Conservation (phyloP, 2,329 filamentous ascomycete genomes). For the Hypoxylon sp. region DNA sequence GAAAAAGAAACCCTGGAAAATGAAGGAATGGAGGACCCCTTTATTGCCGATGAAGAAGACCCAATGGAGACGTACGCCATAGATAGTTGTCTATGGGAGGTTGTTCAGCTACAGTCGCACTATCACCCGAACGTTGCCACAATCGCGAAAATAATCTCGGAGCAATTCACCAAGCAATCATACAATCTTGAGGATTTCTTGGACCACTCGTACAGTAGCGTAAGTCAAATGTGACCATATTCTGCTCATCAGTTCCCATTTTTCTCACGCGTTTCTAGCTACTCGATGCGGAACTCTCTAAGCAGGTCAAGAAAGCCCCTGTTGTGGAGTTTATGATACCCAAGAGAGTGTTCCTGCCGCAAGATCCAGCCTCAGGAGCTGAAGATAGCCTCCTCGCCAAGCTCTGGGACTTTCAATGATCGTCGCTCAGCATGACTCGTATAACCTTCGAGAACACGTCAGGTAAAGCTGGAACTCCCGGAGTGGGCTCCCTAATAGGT, state of each 20-base stretch:
- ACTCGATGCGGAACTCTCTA: conserved; percentile 84
- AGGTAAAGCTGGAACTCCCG: conserved; percentile 21
- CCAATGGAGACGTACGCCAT: conserved; percentile 89
- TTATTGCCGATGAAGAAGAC: conserved; percentile 79
- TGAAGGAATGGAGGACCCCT: conserved; percentile 77
- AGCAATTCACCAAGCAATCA: conserved; percentile 95
- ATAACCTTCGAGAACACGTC: conserved; percentile 18
- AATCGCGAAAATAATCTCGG: conserved; percentile 90
- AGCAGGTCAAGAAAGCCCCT: conserved; percentile 85
- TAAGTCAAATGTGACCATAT: conserved; percentile 59
- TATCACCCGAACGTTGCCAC: conserved; percentile 98
- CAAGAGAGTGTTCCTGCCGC: conserved; percentile 78
- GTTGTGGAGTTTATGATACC: conserved; percentile 96
- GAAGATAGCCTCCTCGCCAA: conserved; percentile 70
- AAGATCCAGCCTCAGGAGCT: conserved; percentile 61
- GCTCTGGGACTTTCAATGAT: conserved; percentile 69
- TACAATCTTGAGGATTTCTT: conserved; percentile 98
- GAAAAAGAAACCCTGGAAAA: conserved; percentile 71
- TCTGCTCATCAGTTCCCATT: conserved; percentile 9
- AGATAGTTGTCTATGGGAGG: conserved; percentile 94
- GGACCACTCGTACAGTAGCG: conserved; percentile 89
- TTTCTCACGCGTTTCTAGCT: conserved; percentile 67
- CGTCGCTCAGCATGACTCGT: conserved; percentile 17
- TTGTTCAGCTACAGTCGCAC: conserved; percentile 90
- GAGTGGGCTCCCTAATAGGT: conserved; percentile 18